Conservation (phyloP, 129 eudicot genomes). For the Flaveria brownii region DNA sequence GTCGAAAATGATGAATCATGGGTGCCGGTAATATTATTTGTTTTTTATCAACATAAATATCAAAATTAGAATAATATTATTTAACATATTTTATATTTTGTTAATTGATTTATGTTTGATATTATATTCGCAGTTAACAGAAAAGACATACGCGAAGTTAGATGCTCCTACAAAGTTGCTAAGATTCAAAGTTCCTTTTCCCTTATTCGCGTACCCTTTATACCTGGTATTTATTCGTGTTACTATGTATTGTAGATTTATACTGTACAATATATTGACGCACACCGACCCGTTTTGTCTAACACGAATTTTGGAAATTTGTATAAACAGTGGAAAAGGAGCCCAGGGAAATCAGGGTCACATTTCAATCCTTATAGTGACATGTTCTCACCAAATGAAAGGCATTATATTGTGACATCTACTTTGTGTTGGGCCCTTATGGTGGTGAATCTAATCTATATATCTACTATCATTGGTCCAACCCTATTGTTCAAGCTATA, state of each 20-base stretch:
- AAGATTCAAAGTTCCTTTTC: conserved; percentile 77
- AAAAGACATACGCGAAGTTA: conserved; percentile 55
- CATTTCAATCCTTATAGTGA: conserved; percentile 72
- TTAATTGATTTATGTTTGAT: neutral
- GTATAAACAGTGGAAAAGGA: conserved; percentile 52
- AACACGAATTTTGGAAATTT: neutral
- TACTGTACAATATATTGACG: conserved; percentile 1
- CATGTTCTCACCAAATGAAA: conserved; percentile 59
- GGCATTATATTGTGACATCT: conserved; percentile 56
- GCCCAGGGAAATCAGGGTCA: conserved; percentile 80
- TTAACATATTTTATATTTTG: no score
- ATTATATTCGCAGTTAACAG: conserved; percentile 44
- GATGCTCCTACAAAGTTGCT: conserved; percentile 56
- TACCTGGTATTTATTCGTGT: conserved; percentile 48
- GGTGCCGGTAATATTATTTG: conserved; percentile 66
- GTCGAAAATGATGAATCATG: conserved; percentile 85
- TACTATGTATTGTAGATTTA: neutral
- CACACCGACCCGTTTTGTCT: neutral
- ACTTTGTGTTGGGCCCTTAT: conserved; percentile 71
- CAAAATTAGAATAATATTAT: no score
- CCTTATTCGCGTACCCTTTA: conserved; percentile 71
- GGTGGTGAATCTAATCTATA: conserved; percentile 45
- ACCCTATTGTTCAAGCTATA: conserved; percentile 57
- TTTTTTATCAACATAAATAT: no score
- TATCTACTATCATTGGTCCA: conserved; percentile 53